Evolutionary conservation across 2,329 filamentous ascomycete genomes (phyloP).

Genomic region (Aspergillus sp.): DNA sequence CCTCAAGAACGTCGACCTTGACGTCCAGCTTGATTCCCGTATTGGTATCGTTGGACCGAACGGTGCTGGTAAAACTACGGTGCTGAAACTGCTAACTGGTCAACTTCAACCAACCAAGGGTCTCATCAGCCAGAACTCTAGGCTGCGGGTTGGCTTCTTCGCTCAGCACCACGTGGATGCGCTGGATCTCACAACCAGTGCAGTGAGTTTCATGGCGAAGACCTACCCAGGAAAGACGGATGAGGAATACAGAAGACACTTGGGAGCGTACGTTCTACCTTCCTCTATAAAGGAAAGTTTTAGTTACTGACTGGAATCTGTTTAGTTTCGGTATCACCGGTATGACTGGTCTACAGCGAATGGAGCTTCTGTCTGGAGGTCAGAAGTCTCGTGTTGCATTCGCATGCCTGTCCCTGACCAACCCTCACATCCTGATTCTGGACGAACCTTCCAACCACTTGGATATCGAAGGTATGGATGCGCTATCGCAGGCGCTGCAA

Average conservation of each 20-base stretch:
- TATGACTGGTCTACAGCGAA: conserved; percentile 93
- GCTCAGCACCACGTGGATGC: conserved; percentile 98
- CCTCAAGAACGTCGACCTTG: conserved; percentile 79
- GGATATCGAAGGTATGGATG: conserved; percentile 99
- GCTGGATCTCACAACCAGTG: conserved; percentile 78
- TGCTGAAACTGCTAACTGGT: conserved; percentile 94
- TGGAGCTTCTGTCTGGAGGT: conserved; percentile 88
- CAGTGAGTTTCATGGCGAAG: conserved; percentile 94
- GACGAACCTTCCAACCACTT: conserved; percentile 98
- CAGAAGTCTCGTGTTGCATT: conserved; percentile 98
- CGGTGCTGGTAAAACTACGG: conserved; percentile 96
- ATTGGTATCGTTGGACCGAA: conserved; percentile 99
- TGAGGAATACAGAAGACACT: conserved; percentile 91
- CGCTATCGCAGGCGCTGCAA: conserved; percentile 72
- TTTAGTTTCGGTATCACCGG: conserved; percentile 66
- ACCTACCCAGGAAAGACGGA: conserved; percentile 84
- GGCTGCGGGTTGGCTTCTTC: conserved; percentile 90
- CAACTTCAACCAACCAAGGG: conserved; percentile 70
- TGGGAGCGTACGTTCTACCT: conserved; percentile 67
- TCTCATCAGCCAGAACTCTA: conserved; percentile 78
- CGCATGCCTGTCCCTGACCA: conserved; percentile 86
- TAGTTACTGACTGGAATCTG: conserved; percentile 1
- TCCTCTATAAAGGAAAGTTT: background rate
- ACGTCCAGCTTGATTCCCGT: conserved; percentile 94
- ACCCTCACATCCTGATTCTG: conserved; percentile 94